Evolutionary conservation across 495 filamentous ascomycete species (phyloP).

Genomic region (Aspergillus olivimuriae): DNA sequence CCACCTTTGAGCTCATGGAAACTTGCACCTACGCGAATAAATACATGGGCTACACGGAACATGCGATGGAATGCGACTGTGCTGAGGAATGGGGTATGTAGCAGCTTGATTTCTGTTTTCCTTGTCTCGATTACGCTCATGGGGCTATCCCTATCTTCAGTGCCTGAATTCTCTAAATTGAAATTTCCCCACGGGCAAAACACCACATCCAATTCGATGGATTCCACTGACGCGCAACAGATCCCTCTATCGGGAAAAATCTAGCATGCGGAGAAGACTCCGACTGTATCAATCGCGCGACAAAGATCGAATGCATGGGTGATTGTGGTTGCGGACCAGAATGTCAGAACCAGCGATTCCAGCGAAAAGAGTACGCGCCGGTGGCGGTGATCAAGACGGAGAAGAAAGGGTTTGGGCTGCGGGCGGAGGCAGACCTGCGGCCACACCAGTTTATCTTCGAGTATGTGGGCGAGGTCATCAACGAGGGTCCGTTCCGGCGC

Average conservation of each 20-base stretch:
- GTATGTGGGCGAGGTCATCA: constrained; percentile 98
- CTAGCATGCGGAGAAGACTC: constrained; percentile 92
- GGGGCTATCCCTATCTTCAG: constrained; percentile 1
- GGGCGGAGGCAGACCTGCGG: constrained; percentile 69
- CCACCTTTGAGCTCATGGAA: constrained; percentile 72
- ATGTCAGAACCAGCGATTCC: constrained; percentile 95
- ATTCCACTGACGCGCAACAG: constrained; percentile 41
- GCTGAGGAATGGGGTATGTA: constrained; percentile 91
- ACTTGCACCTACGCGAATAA: constrained; percentile 85
- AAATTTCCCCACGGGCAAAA: not conserved
- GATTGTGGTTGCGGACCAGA: constrained; percentile 78
- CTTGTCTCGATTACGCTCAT: not conserved
- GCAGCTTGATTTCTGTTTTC: constrained; percentile 7
- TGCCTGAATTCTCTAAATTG: not conserved
- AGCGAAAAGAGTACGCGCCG: constrained; percentile 78
- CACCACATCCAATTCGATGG: no score
- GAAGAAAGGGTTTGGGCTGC: constrained; percentile 92
- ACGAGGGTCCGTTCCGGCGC: constrained; percentile 77
- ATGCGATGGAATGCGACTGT: constrained; percentile 94
- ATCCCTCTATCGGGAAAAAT: constrained; percentile 55
- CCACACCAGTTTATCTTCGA: constrained; percentile 91
- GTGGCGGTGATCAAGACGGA: constrained; percentile 96
- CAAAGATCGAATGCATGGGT: constrained; percentile 91
- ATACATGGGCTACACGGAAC: constrained; percentile 82
- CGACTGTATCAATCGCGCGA: constrained; percentile 97